Percentiles rank a stretch among this genome's conserved stretches.
These are phyloP conservation scores for Diaporthe batatas DNA, from an alignment of 2,329 filamentous ascomycete genomes.

Conservation along the genomic window DNA sequence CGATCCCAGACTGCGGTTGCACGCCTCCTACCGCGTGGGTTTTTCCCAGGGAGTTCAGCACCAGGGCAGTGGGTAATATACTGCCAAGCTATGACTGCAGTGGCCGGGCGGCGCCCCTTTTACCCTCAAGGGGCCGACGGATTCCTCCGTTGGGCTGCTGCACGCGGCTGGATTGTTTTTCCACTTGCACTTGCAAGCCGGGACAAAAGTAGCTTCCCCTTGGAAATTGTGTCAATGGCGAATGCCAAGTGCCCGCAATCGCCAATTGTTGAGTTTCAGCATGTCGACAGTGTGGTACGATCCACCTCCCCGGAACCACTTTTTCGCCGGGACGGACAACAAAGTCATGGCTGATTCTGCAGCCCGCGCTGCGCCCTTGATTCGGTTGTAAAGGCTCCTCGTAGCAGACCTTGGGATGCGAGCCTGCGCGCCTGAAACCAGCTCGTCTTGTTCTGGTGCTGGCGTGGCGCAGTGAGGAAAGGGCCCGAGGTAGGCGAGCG, in stretches of 20 bases:
- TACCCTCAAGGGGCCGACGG: slow-evolving; percentile 1
- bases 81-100: slow-evolving; percentile 40
- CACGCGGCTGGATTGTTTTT: not conserved
- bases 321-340: slow-evolving; percentile 6
- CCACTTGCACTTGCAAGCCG: slow-evolving; percentile 19
- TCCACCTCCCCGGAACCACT: slow-evolving; percentile 28
- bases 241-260: not conserved
- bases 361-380: slow-evolving; percentile 19
- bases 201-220: slow-evolving; percentile 2
- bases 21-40: not conserved
- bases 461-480: not conserved
- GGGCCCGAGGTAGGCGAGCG: slow-evolving; percentile 9
- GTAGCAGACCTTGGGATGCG: not conserved
- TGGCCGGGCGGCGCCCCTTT: slow-evolving; percentile 32
- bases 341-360: slow-evolving; percentile 15
- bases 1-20: not conserved
- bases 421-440: slow-evolving; percentile 19
- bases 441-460: slow-evolving; percentile 10
- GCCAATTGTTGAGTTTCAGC: slow-evolving; percentile 29
- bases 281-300: slow-evolving; percentile 10
- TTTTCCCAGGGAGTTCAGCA: not conserved
- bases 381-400: not conserved
- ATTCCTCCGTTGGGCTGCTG: slow-evolving; percentile 17
- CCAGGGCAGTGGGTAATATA: not conserved
- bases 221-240: not conserved